Percentiles rank a stretch among this genome's conserved stretches.
phyloP scores from a whole-genome alignment of 1,284 basidiomycete species.

The Melampsora larici-populina region DNA sequence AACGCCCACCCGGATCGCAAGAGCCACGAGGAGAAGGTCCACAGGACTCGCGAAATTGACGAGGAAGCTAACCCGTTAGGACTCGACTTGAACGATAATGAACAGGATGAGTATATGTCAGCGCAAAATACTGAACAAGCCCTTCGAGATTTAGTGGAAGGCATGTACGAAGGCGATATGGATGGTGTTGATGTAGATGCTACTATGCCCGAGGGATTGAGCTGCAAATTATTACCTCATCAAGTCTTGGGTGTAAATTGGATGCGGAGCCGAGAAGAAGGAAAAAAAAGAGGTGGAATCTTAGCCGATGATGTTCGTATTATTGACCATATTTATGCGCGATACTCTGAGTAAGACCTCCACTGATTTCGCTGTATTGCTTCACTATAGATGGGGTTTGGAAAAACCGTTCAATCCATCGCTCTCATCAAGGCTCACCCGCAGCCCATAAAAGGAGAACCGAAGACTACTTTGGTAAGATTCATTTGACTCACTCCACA shows the following conservation, averaged over 20 bases:
- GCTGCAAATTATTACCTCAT: conserved; percentile 72
- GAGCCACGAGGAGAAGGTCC: neutral
- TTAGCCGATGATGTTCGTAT: conserved; percentile 84
- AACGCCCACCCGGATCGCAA: neutral
- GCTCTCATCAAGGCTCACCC: conserved; percentile 65
- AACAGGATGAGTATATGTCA: conserved; percentile 44
- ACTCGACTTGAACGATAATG: conserved; percentile 11
- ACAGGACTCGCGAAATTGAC: neutral
- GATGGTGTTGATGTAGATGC: conserved; percentile 66
- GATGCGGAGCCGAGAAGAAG: conserved; percentile 80
- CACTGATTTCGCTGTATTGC: neutral
- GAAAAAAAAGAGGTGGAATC: conserved; percentile 76
- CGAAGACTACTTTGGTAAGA: conserved; percentile 56
- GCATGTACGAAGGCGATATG: conserved; percentile 60
- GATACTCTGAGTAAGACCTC: too few relatives aligned
- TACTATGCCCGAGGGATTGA: conserved; percentile 61
- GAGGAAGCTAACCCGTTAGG: conserved; percentile 12
- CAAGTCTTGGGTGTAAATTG: conserved; percentile 78
- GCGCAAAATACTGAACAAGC: conserved; percentile 61
- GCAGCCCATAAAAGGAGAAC: conserved; percentile 18
- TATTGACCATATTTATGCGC: neutral
- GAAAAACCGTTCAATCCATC: conserved; percentile 89
- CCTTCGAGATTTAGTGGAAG: conserved; percentile 56
- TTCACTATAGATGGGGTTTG: conserved; percentile 57
- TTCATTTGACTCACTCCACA: conserved; percentile 1